A percentile compares a stretch with the other conserved stretches of the same genome.
phyloP scores from a whole-genome alignment of 2,329 filamentous ascomycete species.

The Aspergillus sp. region DNA sequence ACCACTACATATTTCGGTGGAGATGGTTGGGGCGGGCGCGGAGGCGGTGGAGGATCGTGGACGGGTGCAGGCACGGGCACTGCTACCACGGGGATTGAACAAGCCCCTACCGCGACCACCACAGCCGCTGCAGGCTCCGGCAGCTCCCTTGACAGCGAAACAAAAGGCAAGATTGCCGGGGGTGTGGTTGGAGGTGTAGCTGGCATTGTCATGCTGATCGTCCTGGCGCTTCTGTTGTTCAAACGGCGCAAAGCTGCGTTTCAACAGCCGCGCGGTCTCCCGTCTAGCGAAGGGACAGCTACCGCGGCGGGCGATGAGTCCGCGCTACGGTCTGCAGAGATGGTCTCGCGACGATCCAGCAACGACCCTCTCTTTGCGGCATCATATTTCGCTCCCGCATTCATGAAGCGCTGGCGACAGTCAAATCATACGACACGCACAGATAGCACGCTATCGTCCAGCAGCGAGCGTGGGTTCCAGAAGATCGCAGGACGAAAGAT shows the following conservation, averaged over 20 bases:
- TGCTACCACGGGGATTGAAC: neutral
- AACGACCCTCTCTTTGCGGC: slow-evolving; percentile 39
- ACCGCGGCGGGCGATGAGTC: slow-evolving; percentile 7
- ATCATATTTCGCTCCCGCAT: slow-evolving; percentile 36
- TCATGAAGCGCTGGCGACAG: slow-evolving; percentile 43
- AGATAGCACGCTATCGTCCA: slow-evolving; percentile 33
- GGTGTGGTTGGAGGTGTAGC: slow-evolving; percentile 63
- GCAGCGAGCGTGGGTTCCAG: slow-evolving; percentile 49
- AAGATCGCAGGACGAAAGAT: slow-evolving; percentile 51
- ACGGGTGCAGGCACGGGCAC: neutral
- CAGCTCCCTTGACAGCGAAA: slow-evolving; percentile 23
- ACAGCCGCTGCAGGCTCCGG: slow-evolving; percentile 12
- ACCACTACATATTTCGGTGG: slow-evolving; percentile 3
- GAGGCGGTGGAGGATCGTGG: slow-evolving; percentile 7
- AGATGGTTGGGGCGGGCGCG: slow-evolving; percentile 12
- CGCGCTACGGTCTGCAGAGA: slow-evolving; percentile 22
- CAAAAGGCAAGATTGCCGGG: slow-evolving; percentile 57
- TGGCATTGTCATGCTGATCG: slow-evolving; percentile 52
- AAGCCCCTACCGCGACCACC: slow-evolving; percentile 4
- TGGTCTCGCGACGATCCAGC: slow-evolving; percentile 40
- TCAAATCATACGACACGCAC: slow-evolving; percentile 36
- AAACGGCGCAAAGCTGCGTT: slow-evolving; percentile 41
- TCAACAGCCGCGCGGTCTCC: slow-evolving; percentile 21
- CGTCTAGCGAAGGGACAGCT: slow-evolving; percentile 22
- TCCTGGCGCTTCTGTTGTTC: slow-evolving; percentile 34